A percentile compares a stretch with the other conserved stretches of the same genome.
These are phyloP conservation scores for Sindora glabra DNA, from an alignment of 306 rosid genomes.

Conservation along the genomic window DNA sequence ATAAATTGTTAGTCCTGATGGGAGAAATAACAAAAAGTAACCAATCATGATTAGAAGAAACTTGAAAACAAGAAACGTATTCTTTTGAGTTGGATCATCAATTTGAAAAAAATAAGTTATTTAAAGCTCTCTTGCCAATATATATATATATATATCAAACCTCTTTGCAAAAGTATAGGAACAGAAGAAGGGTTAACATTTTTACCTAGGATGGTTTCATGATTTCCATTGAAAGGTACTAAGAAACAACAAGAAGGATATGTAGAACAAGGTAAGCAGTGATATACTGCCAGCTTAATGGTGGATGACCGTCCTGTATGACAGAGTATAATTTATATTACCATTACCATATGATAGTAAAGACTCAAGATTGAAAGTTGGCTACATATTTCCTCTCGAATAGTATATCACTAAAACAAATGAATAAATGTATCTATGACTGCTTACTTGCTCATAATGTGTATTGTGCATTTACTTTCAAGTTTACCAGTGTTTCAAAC, in stretches of 20 bases:
- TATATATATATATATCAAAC: no score
- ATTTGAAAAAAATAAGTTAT: constrained; percentile 58
- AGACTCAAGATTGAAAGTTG: neutral
- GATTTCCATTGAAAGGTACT: constrained; percentile 86
- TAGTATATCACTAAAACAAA: neutral
- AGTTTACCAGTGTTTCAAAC: no score
- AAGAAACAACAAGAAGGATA: constrained; percentile 75
- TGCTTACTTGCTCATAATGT: no score
- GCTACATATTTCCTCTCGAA: neutral
- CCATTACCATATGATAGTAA: neutral
- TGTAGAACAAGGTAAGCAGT: constrained; percentile 93
- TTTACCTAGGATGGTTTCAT: constrained; percentile 98
- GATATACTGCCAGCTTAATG: constrained; percentile 89
- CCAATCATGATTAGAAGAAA: constrained; percentile 99
- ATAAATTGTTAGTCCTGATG: constrained; percentile 91
- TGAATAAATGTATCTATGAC: constrained; percentile 5
- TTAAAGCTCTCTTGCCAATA: constrained; percentile 23
- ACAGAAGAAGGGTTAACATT: constrained; percentile 10
- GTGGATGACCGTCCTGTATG: constrained; percentile 96
- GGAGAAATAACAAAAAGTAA: constrained; percentile 93
- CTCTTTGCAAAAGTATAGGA: constrained; percentile 7
- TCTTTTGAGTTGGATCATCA: constrained; percentile 86
- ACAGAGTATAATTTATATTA: constrained; percentile 9
- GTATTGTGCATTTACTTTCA: neutral
- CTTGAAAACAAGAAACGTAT: constrained; percentile 79